Base-by-base conservation (phyloP, 805 yeast genomes). In the Candida ascalaphidarum region DNA sequence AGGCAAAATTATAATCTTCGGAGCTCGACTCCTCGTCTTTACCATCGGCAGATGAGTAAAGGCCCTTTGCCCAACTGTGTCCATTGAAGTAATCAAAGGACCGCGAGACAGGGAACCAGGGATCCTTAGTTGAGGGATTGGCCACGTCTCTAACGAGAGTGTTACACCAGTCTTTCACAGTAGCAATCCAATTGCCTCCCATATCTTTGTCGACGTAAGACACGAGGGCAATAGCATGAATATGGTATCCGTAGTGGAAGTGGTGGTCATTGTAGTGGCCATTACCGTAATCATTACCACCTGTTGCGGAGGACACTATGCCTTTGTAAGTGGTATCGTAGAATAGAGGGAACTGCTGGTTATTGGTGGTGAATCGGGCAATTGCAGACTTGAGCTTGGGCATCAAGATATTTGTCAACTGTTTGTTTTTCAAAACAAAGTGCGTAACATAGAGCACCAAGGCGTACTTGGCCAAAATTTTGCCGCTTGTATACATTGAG, bases 61-160 rank as follows among this genome's bases (percentile, higher is more conserved):
- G 45, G 3, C 89, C 89, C 36, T 71, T 68, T 7, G 88, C 86
- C 77, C 82, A 77, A 17, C 81, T 71, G 45, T 81, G 89, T 6
- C 89, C 88, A 37, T 62, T 55, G 52, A 52, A 81, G 74, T 81
- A 81, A 48, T 80, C 86, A 52, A 80, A 81, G 31, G 64, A 58
- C 34, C 88, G 64, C 23, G 65, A 73, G 8, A 66, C 71, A 3
- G 89, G 88, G 61, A 77, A 81, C 35, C 65, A 67, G 1, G 46
- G 21, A 39, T 77, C 82, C 11, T 51, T 49, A 3, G 43, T 37
- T 11, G 70, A 56, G 4, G 86, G 83, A 42, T 77, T 78, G 22
- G 80, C 77, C 14, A 73, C 76, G 43, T 81, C 88, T 36, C 85
- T 63, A 4, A 80, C 60, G 35, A 81, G 56, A 1, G 68, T 45